Evolutionary conservation across 139 green algal genomes (phyloP).

Genomic region (Coelastrella sp.): DNA sequence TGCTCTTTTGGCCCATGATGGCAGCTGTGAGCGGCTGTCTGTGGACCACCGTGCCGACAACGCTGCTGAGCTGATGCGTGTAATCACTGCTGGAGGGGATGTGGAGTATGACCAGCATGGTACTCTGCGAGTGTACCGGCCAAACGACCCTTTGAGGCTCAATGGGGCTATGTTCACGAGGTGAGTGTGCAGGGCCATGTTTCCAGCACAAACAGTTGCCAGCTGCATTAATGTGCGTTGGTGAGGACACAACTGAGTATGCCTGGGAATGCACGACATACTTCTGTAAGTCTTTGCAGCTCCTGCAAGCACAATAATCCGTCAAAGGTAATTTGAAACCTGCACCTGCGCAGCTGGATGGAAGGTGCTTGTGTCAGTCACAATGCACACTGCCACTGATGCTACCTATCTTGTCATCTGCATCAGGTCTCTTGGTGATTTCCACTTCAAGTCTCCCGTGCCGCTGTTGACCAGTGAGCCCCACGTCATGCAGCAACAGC

Average conservation of each 20-base stretch:
- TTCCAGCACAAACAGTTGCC: too few relatives aligned
- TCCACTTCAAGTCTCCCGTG: conserved; percentile 36
- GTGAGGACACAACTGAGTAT: too few relatives aligned
- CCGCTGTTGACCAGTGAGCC: conserved; percentile 22
- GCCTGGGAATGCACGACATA: too few relatives aligned
- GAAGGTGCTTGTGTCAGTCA: too few relatives aligned
- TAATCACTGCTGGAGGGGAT: conserved; percentile 18
- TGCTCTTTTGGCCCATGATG: background rate
- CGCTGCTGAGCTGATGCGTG: conserved; percentile 23
- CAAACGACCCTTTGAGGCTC: background rate
- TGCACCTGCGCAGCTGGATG: too few relatives aligned
- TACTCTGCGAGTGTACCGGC: conserved; percentile 6
- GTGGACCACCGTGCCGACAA: conserved; percentile 35
- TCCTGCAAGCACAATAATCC: too few relatives aligned
- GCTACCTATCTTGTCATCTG: background rate
- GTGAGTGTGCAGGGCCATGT: background rate
- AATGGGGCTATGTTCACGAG: conserved; percentile 32
- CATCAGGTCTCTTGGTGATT: conserved; percentile 45
- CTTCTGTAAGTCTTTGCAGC: too few relatives aligned
- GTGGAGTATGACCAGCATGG: conserved; percentile 19
- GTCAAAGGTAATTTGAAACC: too few relatives aligned
- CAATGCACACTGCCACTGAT: background rate
- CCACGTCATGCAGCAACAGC: background rate
- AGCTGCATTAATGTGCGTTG: background rate
- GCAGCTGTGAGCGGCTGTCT: background rate